Evolutionary conservation across 164 flowering plant species (phyloP).

Genomic region (Taxillus chinensis): DNA sequence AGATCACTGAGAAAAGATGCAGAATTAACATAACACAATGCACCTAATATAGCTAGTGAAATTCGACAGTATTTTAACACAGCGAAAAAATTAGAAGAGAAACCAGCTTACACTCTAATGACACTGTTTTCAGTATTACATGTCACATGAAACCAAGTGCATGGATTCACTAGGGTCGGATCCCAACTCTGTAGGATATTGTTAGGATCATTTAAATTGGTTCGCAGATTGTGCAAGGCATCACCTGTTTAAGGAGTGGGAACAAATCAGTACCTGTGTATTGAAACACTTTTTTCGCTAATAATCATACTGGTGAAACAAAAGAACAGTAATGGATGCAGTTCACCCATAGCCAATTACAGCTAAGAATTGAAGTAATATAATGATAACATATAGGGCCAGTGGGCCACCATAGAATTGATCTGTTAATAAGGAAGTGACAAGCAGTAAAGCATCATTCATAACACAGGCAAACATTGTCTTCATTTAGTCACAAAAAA

Average conservation of each 20-base stretch:
- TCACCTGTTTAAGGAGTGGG: slow-evolving; percentile 50
- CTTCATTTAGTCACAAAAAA: too few species aligned
- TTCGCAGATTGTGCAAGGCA: slow-evolving; percentile 66
- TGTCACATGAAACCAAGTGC: slow-evolving; percentile 96
- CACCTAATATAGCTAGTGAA: not conserved
- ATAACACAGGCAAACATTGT: too few species aligned
- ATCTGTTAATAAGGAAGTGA: too few species aligned
- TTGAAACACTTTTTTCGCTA: too few species aligned
- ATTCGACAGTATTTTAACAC: not conserved
- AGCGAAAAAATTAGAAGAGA: not conserved
- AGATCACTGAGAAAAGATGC: slow-evolving; percentile 53
- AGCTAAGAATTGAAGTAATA: too few species aligned
- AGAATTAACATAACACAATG: slow-evolving; percentile 2
- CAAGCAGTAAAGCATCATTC: too few species aligned
- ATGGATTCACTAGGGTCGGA: slow-evolving; percentile 89
- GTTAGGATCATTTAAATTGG: slow-evolving; percentile 70
- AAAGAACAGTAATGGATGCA: too few species aligned
- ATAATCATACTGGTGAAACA: too few species aligned
- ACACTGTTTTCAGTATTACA: slow-evolving; percentile 92
- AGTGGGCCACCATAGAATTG: too few species aligned
- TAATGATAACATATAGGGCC: too few species aligned
- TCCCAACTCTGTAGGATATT: slow-evolving; percentile 95
- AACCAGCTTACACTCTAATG: slow-evolving; percentile 67
- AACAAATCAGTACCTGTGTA: not conserved
- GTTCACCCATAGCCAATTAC: too few species aligned